These are phyloP conservation scores for Saturnispora zaruensis DNA, from an alignment of 805 yeast species.

Conservation along the genomic window DNA sequence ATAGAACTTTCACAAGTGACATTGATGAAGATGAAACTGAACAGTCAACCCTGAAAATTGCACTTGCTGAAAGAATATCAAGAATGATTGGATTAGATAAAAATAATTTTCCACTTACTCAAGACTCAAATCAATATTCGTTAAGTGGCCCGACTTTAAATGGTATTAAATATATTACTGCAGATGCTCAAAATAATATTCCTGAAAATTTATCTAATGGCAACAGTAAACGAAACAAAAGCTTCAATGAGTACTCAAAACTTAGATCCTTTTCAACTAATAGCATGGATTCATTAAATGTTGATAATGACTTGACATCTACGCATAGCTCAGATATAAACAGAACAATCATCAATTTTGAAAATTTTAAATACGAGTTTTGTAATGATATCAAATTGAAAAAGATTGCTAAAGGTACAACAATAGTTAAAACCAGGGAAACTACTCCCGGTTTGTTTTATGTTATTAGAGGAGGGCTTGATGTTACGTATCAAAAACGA, in stretches of 20 bases:
- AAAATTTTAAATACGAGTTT: slow-evolving; percentile 47
- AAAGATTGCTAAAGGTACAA: slow-evolving; percentile 43
- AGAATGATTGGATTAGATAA: slow-evolving; percentile 54
- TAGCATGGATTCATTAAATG: slow-evolving; percentile 4
- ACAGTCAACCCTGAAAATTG: slow-evolving; percentile 52
- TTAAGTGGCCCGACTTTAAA: slow-evolving; percentile 10
- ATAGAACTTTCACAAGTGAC: slow-evolving; percentile 37
- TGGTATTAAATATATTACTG: slow-evolving; percentile 11
- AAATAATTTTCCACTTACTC: slow-evolving; percentile 13
- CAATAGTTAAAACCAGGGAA: slow-evolving; percentile 55
- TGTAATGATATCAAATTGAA: slow-evolving; percentile 51
- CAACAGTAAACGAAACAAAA: not conserved
- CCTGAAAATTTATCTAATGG: not conserved
- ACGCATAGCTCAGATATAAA: slow-evolving; percentile 15
- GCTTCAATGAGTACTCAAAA: slow-evolving; percentile 2
- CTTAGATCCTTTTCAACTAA: slow-evolving; percentile 22
- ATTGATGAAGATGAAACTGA: slow-evolving; percentile 56
- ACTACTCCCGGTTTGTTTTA: slow-evolving; percentile 69
- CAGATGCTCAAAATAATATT: slow-evolving; percentile 1
- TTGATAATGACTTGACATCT: slow-evolving; percentile 9
- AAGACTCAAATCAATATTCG: not conserved
- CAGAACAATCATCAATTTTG: slow-evolving; percentile 32
- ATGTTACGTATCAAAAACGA: slow-evolving; percentile 43
- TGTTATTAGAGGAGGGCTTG: slow-evolving; percentile 70
- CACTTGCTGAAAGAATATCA: slow-evolving; percentile 65